Evolutionary conservation across 116 monocot species (phyloP).

Genomic region (Trichopus zeylanicus): DNA sequence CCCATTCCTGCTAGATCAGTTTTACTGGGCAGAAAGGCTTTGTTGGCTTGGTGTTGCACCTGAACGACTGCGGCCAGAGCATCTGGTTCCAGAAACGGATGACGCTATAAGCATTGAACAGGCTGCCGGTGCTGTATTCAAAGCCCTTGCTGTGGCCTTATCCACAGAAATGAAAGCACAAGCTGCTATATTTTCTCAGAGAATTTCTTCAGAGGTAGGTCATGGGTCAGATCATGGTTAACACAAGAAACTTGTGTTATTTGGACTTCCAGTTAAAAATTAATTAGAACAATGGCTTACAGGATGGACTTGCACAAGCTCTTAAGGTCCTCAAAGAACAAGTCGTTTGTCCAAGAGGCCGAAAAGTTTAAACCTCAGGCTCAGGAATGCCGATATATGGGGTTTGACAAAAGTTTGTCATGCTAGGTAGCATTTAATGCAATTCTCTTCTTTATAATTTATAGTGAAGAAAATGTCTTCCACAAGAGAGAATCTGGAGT

Average conservation of each 20-base stretch:
- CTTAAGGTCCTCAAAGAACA: slow-evolving; percentile 52
- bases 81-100: slow-evolving; percentile 53
- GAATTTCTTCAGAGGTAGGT: slow-evolving; percentile 54
- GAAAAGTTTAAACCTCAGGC: too few species aligned
- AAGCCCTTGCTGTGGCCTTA: slow-evolving; percentile 38
- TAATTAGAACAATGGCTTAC: slow-evolving; percentile 16
- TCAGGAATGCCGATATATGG: too few species aligned
- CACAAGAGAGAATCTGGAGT: too few species aligned
- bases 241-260: too few species aligned
- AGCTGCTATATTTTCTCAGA: slow-evolving; percentile 40
- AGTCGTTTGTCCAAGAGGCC: slow-evolving; percentile 12
- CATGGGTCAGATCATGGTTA: neutral
- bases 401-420: too few species aligned
- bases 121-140: slow-evolving; percentile 28
- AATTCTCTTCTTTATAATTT: too few species aligned
- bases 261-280: too few species aligned
- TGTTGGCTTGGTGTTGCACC: slow-evolving; percentile 80
- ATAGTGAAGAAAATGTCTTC: too few species aligned
- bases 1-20: slow-evolving; percentile 84
- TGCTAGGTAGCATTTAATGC: too few species aligned
- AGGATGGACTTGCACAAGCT: slow-evolving; percentile 72
- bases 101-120: slow-evolving; percentile 27
- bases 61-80: slow-evolving; percentile 35
- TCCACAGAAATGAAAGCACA: too few species aligned
- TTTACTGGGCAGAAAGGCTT: slow-evolving; percentile 96